These are phyloP conservation scores for Cladophialophora immunda DNA, from an alignment of 2,329 filamentous ascomycete species.

Conservation along the genomic window DNA sequence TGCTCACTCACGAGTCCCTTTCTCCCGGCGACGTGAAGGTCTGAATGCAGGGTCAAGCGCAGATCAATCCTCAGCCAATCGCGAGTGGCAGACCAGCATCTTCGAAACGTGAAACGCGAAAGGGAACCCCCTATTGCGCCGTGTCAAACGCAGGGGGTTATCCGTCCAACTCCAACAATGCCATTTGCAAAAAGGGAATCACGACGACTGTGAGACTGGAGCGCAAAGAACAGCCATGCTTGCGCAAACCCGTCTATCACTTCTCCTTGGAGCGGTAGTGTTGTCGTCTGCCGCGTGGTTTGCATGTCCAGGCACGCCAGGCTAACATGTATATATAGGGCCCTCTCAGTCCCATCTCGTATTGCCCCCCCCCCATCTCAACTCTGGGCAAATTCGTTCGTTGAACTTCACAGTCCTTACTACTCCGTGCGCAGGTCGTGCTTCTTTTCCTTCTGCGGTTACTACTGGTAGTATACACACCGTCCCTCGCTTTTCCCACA, in stretches of 20 bases:
- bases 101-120: conserved; percentile 25
- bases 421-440: conserved; percentile 33
- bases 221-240: conserved; percentile 4
- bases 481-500: background rate
- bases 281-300: background rate
- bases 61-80: conserved; percentile 22
- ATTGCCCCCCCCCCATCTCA: background rate
- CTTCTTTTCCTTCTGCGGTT: conserved; percentile 11
- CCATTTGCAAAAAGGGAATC: conserved; percentile 25
- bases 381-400: background rate
- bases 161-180: conserved; percentile 30
- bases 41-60: conserved; percentile 20
- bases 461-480: conserved; percentile 5
- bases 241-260: background rate
- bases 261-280: background rate
- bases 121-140: background rate
- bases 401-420: conserved; percentile 20
- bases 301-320: background rate
- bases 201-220: conserved; percentile 27
- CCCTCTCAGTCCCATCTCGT: background rate
- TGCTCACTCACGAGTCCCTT: background rate
- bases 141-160: conserved; percentile 7
- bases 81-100: background rate
- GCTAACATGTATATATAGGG: conserved; percentile 5
- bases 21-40: background rate